Percentiles rank a stretch among this genome's conserved stretches.
These are phyloP conservation scores for Ustilago hordei DNA, from an alignment of 1,284 basidiomycete genomes.

Conservation along the genomic window DNA sequence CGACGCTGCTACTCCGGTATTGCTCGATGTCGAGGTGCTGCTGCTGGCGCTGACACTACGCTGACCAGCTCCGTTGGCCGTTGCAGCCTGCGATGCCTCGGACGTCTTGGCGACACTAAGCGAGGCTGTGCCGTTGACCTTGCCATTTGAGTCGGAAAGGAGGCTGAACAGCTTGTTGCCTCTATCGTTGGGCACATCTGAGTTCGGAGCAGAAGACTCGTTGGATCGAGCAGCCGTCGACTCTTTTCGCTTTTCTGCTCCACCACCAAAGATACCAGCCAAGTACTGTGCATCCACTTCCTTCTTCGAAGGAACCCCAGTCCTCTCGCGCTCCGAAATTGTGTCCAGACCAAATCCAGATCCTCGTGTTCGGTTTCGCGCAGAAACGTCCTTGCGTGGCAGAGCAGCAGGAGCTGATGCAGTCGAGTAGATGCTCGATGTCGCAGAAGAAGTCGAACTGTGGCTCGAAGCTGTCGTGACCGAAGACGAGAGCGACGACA, in stretches of 20 bases:
- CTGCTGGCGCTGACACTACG: conserved; percentile 34
- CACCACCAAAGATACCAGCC: conserved; percentile 59
- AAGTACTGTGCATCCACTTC: conserved; percentile 57
- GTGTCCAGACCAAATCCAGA: conserved; percentile 52
- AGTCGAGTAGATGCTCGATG: conserved; percentile 57
- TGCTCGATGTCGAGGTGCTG: conserved; percentile 23
- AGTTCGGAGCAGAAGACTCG: neutral
- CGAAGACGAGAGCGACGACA: conserved; percentile 43
- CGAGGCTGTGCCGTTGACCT: conserved; percentile 3
- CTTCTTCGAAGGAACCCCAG: conserved; percentile 27
- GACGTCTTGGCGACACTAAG: neutral
- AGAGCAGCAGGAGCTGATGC: conserved; percentile 57
- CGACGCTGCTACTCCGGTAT: conserved; percentile 27
- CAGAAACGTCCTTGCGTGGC: conserved; percentile 38
- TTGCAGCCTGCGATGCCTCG: neutral
- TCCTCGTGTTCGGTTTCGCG: conserved; percentile 27
- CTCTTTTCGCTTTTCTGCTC: conserved; percentile 25
- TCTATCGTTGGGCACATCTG: conserved; percentile 8
- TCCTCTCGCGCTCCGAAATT: conserved; percentile 49
- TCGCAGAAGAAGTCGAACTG: conserved; percentile 42
- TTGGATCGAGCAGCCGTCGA: neutral
- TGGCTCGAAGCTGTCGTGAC: conserved; percentile 36
- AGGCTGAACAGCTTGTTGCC: conserved; percentile 24
- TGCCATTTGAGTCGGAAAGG: conserved; percentile 20
- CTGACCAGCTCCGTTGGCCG: conserved; percentile 21